phyloP scores from a whole-genome alignment of 306 rosid species.

The Sphenostylis stenocarpa region DNA sequence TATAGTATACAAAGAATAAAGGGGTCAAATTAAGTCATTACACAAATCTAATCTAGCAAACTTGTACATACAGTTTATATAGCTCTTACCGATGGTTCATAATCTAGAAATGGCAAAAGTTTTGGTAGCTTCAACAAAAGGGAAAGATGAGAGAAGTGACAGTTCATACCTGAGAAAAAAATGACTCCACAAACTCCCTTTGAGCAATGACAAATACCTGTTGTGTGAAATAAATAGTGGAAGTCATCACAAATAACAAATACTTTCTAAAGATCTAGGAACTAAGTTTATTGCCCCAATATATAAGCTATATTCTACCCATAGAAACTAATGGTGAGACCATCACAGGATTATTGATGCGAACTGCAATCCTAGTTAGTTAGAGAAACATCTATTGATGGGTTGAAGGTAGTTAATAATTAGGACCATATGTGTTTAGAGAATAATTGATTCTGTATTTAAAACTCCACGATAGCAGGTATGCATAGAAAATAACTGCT shows the following conservation, averaged over 20 bases:
- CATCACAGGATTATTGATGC: not conserved
- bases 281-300: not conserved
- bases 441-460: not conserved
- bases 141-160: constrained; percentile 11
- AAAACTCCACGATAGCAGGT: not conserved
- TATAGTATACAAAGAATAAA: not conserved
- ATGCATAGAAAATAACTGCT: not conserved
- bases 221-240: constrained; percentile 31
- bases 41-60: constrained; percentile 8
- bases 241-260: not conserved
- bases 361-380: not conserved
- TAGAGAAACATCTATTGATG: not conserved
- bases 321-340: constrained; percentile 1
- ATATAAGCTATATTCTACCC: constrained; percentile 5
- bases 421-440: not conserved
- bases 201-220: constrained; percentile 95
- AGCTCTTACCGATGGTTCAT: constrained; percentile 23
- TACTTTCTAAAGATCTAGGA: constrained; percentile 10
- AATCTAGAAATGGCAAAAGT: constrained; percentile 10
- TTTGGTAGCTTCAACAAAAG: constrained; percentile 21
- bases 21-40: not conserved
- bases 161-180: constrained; percentile 84
- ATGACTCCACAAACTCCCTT: constrained; percentile 81
- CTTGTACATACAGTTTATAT: not conserved
- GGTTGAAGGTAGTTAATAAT: not conserved